Evolutionary conservation across 345 rosid species (phyloP), one percentile per base, ranked within the genome.

Genomic region (Ceriops tagal): DNA sequence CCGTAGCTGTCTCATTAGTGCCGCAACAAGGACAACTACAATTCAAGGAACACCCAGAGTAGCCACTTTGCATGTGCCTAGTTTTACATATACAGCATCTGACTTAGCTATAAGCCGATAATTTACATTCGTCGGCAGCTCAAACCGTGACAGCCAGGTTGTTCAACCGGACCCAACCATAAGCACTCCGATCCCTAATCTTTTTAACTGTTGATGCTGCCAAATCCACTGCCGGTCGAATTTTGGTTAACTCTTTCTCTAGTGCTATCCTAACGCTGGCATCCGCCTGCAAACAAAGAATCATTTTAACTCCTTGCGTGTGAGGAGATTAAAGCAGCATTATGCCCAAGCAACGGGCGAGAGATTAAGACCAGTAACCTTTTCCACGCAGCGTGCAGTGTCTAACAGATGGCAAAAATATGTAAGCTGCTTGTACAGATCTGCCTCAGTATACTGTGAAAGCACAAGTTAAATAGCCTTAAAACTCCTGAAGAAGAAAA

Each of bases 391-490:
- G 70, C 75, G 81, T 28, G 70, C 76, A 3, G 97, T 84, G 66
- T 92, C 97, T 77, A 95, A 72, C 53, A 95, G 61, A 81, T 90
- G 78, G 76, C 98, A 88, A 76, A 87, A 95, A 67, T 87, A 95
- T 3, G 96, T 56, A 21, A 95, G 96, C 72, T 95, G 99, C 86
- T 71, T 92, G 89, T 90, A 95, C 58, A 95, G 81, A 68, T 92
- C 91, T 66, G 93, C 97, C 84, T 92, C 99, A 1, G 91, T 80
- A 79, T 86, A 95, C 99, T 92, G 58, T 56, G 31, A 73, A 55
- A 34, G 57, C 6, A 22, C 66, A 21, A 22, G 22, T 34, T 4
- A 47, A 64, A 74, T 49, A 26, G 22, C 58, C 3, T 37, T 2
- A 22, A 22, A 35, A 34, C 8, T 34, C 13, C 26, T 11, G 18